phyloP scores from a whole-genome alignment of 768 basidiomycete genomes.

The Boletus fagicola region DNA sequence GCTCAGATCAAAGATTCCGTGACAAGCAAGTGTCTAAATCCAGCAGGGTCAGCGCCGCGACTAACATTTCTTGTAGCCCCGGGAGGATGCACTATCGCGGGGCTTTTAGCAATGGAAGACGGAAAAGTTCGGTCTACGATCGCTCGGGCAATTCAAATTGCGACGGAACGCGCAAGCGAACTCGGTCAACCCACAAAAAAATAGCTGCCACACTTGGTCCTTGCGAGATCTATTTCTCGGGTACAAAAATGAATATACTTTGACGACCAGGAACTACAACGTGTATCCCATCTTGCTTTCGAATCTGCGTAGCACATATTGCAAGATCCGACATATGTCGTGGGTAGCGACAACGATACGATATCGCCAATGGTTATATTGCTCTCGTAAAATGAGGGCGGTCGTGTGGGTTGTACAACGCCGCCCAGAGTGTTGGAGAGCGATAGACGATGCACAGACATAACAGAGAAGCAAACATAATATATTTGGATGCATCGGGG shows the following conservation, averaged over 20 bases:
- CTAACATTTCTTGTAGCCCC: conserved; percentile 60
- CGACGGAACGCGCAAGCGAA: conserved; percentile 84
- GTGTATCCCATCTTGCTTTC: conserved; percentile 39
- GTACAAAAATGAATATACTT: background rate
- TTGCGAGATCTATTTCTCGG: background rate
- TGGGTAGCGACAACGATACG: conserved; percentile 33
- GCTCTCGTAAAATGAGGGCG: conserved; percentile 98
- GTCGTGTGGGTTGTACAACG: conserved; percentile 65
- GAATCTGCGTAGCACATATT: conserved; percentile 25
- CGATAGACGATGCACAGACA: conserved; percentile 28
- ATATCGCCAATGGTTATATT: conserved; percentile 42
- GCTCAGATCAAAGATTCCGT: conserved; percentile 97
- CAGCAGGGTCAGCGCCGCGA: background rate
- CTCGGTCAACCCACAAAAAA: conserved; percentile 71
- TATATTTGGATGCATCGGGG: conserved; percentile 1
- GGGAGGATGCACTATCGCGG: conserved; percentile 97
- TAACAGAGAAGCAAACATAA: background rate
- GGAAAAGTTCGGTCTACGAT: conserved; percentile 92
- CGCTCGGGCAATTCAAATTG: conserved; percentile 91
- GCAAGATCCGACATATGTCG: conserved; percentile 36
- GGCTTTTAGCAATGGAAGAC: conserved; percentile 92
- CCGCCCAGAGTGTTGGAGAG: conserved; percentile 98
- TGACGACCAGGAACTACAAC: background rate
- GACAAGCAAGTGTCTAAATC: conserved; percentile 63
- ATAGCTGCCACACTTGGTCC: conserved; percentile 19